Conservation (phyloP, 345 rosid genomes). For the Salix koriyanagi region DNA sequence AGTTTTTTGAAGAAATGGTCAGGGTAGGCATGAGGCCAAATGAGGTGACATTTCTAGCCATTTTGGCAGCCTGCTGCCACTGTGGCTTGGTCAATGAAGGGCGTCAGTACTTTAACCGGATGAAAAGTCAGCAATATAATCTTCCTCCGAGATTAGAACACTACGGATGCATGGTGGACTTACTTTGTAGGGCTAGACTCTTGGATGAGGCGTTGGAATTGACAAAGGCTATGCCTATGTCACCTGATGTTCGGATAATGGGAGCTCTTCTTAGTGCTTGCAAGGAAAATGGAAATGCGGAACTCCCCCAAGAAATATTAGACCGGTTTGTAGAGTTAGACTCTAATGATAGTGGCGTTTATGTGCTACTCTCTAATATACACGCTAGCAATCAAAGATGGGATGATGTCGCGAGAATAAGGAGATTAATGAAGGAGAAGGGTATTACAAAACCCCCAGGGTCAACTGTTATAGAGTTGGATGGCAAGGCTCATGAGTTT, state of each 20-base stretch:
- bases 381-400: constrained; percentile 39
- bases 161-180: constrained; percentile 24
- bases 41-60: constrained; percentile 42
- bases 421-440: constrained; percentile 38
- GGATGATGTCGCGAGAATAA: constrained; percentile 38
- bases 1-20: constrained; percentile 33
- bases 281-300: constrained; percentile 27
- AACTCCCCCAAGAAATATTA: constrained; percentile 28
- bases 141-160: constrained; percentile 42
- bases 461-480: constrained; percentile 26
- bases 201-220: constrained; percentile 38
- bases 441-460: constrained; percentile 35
- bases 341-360: constrained; percentile 28
- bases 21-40: constrained; percentile 36
- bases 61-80: constrained; percentile 35
- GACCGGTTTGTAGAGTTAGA: constrained; percentile 31
- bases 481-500: constrained; percentile 19
- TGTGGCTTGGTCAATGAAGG: constrained; percentile 44
- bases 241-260: constrained; percentile 41
- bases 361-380: constrained; percentile 41
- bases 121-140: constrained; percentile 26
- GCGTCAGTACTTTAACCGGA: constrained; percentile 29
- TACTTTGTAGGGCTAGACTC: constrained; percentile 42
- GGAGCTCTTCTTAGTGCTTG: constrained; percentile 50
- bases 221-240: constrained; percentile 33